Evolutionary conservation across 208 protist species (phyloP).

Genomic region (Wallacemonas sp.): DNA sequence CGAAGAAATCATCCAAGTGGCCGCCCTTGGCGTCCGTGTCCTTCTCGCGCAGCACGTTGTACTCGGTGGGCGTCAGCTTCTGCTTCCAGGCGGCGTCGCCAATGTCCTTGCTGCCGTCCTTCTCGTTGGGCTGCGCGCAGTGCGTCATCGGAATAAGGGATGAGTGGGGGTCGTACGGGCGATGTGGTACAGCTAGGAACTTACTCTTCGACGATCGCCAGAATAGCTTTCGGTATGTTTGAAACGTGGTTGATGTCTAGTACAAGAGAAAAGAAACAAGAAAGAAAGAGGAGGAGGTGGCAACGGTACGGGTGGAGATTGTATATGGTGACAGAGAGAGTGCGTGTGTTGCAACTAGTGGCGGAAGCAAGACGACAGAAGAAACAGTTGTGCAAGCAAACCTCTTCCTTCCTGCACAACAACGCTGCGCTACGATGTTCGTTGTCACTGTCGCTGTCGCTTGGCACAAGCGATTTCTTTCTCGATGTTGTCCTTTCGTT

Average conservation of each 20-base stretch:
- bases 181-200: background rate
- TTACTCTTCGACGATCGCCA: background rate
- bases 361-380: no score
- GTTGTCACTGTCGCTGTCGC: no score
- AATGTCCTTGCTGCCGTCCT: conserved; percentile 73
- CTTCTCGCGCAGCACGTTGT: conserved; percentile 75
- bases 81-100: conserved; percentile 63
- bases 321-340: no score
- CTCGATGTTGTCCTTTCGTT: no score
- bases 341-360: no score
- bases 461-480: no score
- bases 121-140: conserved; percentile 48
- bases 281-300: background rate
- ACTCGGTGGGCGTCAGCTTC: conserved; percentile 53
- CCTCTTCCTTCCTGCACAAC: no score
- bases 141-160: conserved; percentile 39
- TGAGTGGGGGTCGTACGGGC: background rate
- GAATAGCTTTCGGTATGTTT: background rate
- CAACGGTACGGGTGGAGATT: no score
- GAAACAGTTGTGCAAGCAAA: no score
- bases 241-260: background rate
- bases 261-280: background rate
- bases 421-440: no score
- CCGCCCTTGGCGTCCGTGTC: conserved; percentile 74
- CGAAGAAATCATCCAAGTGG: conserved; percentile 66